Evolutionary conservation across 345 rosid genomes (phyloP).

Genomic region (Conringia planisiliqua): DNA sequence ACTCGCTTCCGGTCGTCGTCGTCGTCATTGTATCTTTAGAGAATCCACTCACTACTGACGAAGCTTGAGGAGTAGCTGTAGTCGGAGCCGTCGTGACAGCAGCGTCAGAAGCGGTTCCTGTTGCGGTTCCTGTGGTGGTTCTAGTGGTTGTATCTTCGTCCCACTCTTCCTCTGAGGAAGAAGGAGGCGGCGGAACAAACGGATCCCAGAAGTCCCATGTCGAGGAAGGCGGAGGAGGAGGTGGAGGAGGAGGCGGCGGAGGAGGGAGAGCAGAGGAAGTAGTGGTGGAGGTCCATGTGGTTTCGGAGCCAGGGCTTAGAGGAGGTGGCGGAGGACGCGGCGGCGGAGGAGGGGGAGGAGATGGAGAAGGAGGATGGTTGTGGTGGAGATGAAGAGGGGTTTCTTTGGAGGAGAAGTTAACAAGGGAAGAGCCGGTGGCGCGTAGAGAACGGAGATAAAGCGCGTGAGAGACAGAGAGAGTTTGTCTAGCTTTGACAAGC

Average conservation of each 20-base stretch:
- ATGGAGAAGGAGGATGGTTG: conserved; percentile 29
- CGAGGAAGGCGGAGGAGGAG: conserved; percentile 73
- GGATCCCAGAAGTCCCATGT: conserved; percentile 99
- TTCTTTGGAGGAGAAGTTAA: conserved; percentile 70
- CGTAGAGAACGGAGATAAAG: conserved; percentile 91
- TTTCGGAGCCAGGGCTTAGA: conserved; percentile 70
- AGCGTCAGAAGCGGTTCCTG: conserved; percentile 39
- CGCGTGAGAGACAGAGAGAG: conserved; percentile 76
- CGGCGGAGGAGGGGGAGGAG: conserved; percentile 29
- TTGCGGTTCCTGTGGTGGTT: conserved; percentile 20
- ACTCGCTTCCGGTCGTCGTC: conserved; percentile 45
- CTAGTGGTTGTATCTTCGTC: conserved; percentile 48
- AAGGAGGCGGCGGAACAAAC: conserved; percentile 52
- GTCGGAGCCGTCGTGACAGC: conserved; percentile 43
- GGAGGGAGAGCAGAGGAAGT: conserved; percentile 48
- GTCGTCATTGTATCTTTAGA: conserved; percentile 55
- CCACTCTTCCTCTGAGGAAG: conserved; percentile 74
- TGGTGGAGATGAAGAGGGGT: conserved; percentile 55
- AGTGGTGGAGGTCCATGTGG: conserved; percentile 76
- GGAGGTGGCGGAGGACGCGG: conserved; percentile 56
- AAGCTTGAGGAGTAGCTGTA: conserved; percentile 45
- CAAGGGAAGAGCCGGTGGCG: conserved; percentile 73
- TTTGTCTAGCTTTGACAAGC: conserved; percentile 74
- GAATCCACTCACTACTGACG: conserved; percentile 57
- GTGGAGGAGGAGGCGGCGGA: conserved; percentile 37